Conservation (phyloP, 768 basidiomycete genomes). For the Candolleomyces aberdarensis region DNA sequence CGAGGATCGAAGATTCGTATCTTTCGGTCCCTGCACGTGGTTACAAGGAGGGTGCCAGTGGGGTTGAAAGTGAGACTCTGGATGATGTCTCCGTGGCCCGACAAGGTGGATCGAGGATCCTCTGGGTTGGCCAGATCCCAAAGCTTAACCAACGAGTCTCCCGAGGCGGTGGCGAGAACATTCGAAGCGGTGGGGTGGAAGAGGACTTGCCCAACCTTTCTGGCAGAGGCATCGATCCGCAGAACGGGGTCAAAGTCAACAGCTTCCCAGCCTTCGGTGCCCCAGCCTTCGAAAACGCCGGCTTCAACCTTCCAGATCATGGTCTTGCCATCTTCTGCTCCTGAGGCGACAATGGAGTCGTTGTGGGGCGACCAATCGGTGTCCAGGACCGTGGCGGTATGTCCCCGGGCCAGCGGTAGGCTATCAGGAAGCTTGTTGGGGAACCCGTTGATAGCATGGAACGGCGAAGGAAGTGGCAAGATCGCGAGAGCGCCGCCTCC, state of each 20-base stretch:
- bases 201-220: conserved; percentile 91
- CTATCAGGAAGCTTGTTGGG: conserved; percentile 87
- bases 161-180: conserved; percentile 75
- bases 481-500: conserved; percentile 96
- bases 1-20: conserved; percentile 91
- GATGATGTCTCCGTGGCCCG: conserved; percentile 83
- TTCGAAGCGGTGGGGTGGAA: conserved; percentile 92
- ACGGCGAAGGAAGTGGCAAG: conserved; percentile 79
- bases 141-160: conserved; percentile 85
- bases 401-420: conserved; percentile 86
- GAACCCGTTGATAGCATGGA: conserved; percentile 49
- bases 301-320: conserved; percentile 85
- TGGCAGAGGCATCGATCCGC: conserved; percentile 71
- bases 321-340: conserved; percentile 91
- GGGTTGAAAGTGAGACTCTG: conserved; percentile 82
- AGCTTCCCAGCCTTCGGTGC: conserved; percentile 76
- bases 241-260: conserved; percentile 84
- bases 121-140: conserved; percentile 87
- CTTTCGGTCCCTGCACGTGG: conserved; percentile 92
- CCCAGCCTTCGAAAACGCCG: conserved; percentile 78
- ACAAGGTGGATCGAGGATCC: conserved; percentile 54
- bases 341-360: conserved; percentile 87
- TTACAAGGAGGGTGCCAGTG: conserved; percentile 77
- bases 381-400: conserved; percentile 84
- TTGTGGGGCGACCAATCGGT: conserved; percentile 97